Percentiles rank a stretch among this genome's conserved stretches.
phyloP scores from a whole-genome alignment of 1,284 basidiomycete genomes.

The Heterobasidion parviporum region DNA sequence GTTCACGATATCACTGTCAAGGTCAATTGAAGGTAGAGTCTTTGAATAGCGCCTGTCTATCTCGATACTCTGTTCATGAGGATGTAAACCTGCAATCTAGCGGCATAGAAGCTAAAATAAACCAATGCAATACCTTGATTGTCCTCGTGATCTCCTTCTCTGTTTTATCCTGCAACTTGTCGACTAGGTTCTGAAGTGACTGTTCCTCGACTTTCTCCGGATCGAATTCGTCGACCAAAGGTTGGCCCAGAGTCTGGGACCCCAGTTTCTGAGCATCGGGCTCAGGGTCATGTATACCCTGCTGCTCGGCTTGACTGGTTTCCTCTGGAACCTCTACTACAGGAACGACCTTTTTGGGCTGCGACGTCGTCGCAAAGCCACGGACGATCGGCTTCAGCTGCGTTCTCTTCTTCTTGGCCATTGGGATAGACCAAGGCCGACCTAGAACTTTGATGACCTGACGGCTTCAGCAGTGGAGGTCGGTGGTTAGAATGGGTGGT shows the following conservation, averaged over 20 bases:
- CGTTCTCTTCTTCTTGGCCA: constrained; percentile 86
- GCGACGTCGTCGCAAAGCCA: constrained; percentile 85
- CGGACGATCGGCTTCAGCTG: constrained; percentile 69
- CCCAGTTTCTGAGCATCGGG: background rate
- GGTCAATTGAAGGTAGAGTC: constrained; percentile 54
- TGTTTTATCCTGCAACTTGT: constrained; percentile 80
- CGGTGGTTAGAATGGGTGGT: background rate
- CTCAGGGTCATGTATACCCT: background rate
- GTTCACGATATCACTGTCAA: constrained; percentile 55
- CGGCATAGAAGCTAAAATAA: constrained; percentile 6
- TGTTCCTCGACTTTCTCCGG: constrained; percentile 42
- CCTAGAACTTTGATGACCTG: background rate
- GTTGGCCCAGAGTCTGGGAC: constrained; percentile 2
- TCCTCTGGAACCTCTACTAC: constrained; percentile 16
- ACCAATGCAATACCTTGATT: constrained; percentile 33
- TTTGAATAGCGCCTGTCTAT: constrained; percentile 75
- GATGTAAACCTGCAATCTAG: constrained; percentile 1
- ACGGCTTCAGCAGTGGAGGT: background rate
- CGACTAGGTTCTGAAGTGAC: constrained; percentile 59
- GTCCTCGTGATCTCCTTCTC: constrained; percentile 82
- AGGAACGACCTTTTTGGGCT: constrained; percentile 67
- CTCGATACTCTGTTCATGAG: constrained; percentile 61
- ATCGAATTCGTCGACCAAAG: constrained; percentile 22
- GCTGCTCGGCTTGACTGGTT: background rate
- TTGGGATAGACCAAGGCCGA: constrained; percentile 20